phyloP scores from a whole-genome alignment of 805 yeast species.

The Brettanomyces sp. region DNA sequence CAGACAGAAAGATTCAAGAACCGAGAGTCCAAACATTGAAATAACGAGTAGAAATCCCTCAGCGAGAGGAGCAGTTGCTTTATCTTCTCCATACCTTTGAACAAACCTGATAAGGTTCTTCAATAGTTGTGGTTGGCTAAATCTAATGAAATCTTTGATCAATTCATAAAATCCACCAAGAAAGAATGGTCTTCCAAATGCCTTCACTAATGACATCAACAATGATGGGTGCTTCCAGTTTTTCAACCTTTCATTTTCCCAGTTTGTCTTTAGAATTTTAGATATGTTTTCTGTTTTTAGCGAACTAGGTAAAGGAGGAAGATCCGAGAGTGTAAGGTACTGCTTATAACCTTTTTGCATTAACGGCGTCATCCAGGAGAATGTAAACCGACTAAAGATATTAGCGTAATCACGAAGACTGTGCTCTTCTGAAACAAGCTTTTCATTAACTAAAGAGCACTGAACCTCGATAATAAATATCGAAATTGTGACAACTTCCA shows the following conservation, averaged over 20 bases:
- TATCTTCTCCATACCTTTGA: conserved; percentile 33
- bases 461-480: conserved; percentile 25
- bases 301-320: conserved; percentile 65
- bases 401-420: conserved; percentile 37
- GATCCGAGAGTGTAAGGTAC: conserved; percentile 41
- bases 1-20: conserved; percentile 56
- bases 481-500: conserved; percentile 3
- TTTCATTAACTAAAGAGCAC: conserved; percentile 35
- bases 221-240: conserved; percentile 16
- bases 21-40: conserved; percentile 62
- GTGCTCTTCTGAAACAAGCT: conserved; percentile 24
- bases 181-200: conserved; percentile 62
- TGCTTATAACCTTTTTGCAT: conserved; percentile 39
- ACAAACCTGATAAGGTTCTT: conserved; percentile 52
- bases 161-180: conserved; percentile 64
- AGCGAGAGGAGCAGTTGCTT: conserved; percentile 43
- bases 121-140: conserved; percentile 72
- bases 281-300: conserved; percentile 48
- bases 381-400: conserved; percentile 39
- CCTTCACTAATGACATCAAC: conserved; percentile 38
- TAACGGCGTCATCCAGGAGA: conserved; percentile 50
- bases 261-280: conserved; percentile 39
- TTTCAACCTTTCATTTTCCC: conserved; percentile 44
- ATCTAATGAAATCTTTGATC: conserved; percentile 62
- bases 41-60: conserved; percentile 64